Conservation (phyloP, 176 grass and related monocot genomes). For the Musa troglodytarum region DNA sequence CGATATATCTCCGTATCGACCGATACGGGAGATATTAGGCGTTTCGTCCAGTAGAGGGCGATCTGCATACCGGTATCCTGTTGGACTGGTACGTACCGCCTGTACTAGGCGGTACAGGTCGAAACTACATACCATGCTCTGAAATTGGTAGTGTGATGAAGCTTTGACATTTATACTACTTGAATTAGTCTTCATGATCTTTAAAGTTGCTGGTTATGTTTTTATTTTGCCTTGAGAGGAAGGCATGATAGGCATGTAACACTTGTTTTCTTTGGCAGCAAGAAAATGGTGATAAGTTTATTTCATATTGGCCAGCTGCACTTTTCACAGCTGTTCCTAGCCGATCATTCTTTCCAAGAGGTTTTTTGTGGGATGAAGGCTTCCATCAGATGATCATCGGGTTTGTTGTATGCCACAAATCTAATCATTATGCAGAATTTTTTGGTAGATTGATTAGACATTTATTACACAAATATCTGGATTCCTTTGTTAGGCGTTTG, state of each 20-base stretch:
- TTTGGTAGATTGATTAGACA: background rate
- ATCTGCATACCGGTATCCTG: no score
- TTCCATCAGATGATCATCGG: slow-evolving; percentile 90
- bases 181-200: background rate
- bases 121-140: no score
- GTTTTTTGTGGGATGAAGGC: slow-evolving; percentile 95
- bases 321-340: slow-evolving; percentile 96
- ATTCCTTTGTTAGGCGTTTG: background rate
- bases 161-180: background rate
- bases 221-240: slow-evolving; percentile 8
- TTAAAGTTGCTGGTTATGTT: background rate
- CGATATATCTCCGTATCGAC: no score
- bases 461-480: background rate
- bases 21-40: no score
- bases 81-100: no score
- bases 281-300: slow-evolving; percentile 82
- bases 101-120: no score
- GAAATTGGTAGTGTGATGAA: background rate
- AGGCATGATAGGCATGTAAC: slow-evolving; percentile 4
- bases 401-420: slow-evolving; percentile 30
- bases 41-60: no score
- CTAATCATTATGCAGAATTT: background rate
- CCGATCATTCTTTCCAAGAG: slow-evolving; percentile 89
- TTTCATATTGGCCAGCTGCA: slow-evolving; percentile 80
- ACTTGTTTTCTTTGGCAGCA: slow-evolving; percentile 47